Evolutionary conservation across 345 rosid species (phyloP).

Genomic region (Hibiscus trionum): DNA sequence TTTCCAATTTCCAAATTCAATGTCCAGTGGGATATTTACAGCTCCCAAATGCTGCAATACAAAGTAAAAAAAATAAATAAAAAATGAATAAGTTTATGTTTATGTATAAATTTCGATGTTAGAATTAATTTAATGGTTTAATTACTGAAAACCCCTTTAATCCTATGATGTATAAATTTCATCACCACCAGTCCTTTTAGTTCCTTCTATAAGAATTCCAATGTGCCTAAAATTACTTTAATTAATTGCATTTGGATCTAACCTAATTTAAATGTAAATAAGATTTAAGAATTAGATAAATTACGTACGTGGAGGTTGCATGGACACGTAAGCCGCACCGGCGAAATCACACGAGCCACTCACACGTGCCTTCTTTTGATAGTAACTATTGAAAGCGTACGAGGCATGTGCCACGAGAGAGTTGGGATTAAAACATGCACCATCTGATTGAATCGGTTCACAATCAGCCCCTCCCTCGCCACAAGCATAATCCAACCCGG

Average conservation of each 20-base stretch:
- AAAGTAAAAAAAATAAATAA: neutral
- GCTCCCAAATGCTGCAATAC: conserved; percentile 38
- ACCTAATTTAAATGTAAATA: neutral
- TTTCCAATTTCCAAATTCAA: conserved; percentile 8
- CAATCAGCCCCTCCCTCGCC: conserved; percentile 94
- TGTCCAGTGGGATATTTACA: conserved; percentile 46
- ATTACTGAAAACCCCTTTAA: no score
- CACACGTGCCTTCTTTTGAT: conserved; percentile 62
- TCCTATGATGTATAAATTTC: no score
- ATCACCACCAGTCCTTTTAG: neutral
- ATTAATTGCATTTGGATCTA: neutral
- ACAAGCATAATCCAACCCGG: conserved; percentile 66
- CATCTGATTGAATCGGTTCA: conserved; percentile 54
- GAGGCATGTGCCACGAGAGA: conserved; percentile 73
- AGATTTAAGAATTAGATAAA: conserved; percentile 26
- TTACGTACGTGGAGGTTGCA: conserved; percentile 58
- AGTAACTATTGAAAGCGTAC: conserved; percentile 82
- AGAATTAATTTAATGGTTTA: no score
- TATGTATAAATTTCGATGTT: no score
- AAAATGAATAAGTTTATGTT: neutral
- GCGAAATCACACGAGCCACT: conserved; percentile 65
- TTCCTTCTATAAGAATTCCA: neutral
- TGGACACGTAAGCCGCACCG: conserved; percentile 65
- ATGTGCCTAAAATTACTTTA: neutral
- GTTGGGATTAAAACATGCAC: conserved; percentile 60